Evolutionary conservation across 23 red algal species (phyloP), one percentile per base, ranked within the genome.

Genomic region (Gracilaria gracilis): DNA sequence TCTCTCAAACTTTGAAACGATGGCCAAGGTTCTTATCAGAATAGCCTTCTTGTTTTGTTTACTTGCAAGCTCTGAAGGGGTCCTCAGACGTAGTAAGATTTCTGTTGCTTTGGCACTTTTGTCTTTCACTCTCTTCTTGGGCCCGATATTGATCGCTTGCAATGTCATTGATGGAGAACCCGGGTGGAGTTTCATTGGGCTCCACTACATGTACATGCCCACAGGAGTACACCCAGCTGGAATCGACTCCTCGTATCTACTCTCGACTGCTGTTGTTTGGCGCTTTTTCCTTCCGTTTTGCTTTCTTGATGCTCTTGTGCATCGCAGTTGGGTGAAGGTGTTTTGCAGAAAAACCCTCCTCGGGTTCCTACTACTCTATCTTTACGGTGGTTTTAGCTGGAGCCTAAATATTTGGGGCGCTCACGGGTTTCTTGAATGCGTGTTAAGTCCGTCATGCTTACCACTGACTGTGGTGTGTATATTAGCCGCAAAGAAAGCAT

Each of bases 381-480:
- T 40, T 24, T 90, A 66, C 32, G 57, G 46, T 24, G 70, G 74
- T 29, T 21, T 64, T 64, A 28, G 20, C 33, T 90, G 87, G 87
- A 66, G 34, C 77, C 57, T 90, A 8, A 57, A 90, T 28, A 50
- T 90, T 67, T 65, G 67, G 42, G 87, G 87, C 36, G 87, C 87
- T 17, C 75, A 90, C 36, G 87, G 87, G 19, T 58, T 66, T 36
- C 59, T 77, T 20, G 87, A 70, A 54, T 57, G 54, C 12, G 7
- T 90, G 0, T 20, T 90, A 19, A 90, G 87, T 81, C 73, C 87
- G 29, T 80, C 74, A 70, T 90, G 87, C 23, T 12, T 80, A 14
- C 87, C 87, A 37, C 39, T 90, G 35, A 66, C 74, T 28, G 29
- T 53, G n/a, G 49, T 14, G n/a, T 82, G 64, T 69, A 69, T 69